A percentile compares a stretch with the other conserved stretches of the same genome.
Conservation (phyloP, 2,329 filamentous ascomycete genomes). For the Trichoderma atrobrunneum region DNA sequence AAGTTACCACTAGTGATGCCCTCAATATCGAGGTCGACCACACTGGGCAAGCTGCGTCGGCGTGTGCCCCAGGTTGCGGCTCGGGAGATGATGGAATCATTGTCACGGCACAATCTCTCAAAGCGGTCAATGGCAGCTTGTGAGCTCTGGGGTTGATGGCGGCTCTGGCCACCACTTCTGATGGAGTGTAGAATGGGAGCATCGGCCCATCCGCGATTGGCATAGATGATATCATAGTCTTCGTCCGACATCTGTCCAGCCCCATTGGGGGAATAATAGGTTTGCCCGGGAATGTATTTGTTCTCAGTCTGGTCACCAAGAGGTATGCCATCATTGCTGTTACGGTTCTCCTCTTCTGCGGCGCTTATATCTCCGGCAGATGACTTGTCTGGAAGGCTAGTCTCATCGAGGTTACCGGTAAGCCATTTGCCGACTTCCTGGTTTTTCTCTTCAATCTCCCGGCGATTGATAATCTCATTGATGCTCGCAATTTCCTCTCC, state of each 20-base stretch:
- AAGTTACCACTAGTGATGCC: conserved; percentile 59
- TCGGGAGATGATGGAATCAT: conserved; percentile 57
- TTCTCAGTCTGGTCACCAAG: conserved; percentile 51
- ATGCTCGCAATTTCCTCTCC: conserved; percentile 45
- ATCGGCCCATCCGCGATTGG: conserved; percentile 49
- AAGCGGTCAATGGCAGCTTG: conserved; percentile 54
- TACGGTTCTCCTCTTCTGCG: conserved; percentile 24
- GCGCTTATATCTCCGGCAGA: conserved; percentile 27
- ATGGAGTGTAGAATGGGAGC: conserved; percentile 49
- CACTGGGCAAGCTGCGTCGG: conserved; percentile 60
- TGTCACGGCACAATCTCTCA: conserved; percentile 52
- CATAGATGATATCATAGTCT: conserved; percentile 51
- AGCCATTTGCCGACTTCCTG: conserved; percentile 52
- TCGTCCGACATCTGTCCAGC: conserved; percentile 43
- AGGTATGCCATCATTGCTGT: conserved; percentile 44
- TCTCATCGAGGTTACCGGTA: conserved; percentile 33
- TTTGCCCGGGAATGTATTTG: conserved; percentile 46
- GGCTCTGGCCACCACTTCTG: conserved; percentile 28
- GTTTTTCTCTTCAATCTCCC: conserved; percentile 47
- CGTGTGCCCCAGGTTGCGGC: conserved; percentile 70
- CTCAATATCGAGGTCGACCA: conserved; percentile 53
- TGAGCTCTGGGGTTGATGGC: conserved; percentile 49
- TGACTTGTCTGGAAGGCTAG: conserved; percentile 27
- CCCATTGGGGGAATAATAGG: conserved; percentile 44
- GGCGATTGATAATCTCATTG: conserved; percentile 46